Conservation (phyloP, 2,329 filamentous ascomycete species). For the Arthrobotrys iridis region DNA sequence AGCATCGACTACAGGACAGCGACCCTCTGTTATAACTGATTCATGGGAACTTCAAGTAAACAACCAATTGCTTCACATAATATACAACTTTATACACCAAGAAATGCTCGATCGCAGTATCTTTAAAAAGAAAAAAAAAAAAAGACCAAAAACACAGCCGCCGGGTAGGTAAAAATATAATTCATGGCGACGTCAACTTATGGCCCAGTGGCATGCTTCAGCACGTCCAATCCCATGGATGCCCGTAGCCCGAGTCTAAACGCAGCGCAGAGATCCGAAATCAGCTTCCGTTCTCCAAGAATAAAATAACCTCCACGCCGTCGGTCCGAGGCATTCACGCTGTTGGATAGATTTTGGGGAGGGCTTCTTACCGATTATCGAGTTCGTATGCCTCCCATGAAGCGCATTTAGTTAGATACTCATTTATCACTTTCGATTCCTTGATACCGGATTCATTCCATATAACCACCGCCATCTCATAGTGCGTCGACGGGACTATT, state of each 20-base stretch:
- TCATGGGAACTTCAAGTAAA: no score
- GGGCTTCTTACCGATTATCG: slow-evolving; percentile 64
- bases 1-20: no score
- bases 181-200: background rate
- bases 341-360: background rate
- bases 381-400: slow-evolving; percentile 77
- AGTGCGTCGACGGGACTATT: slow-evolving; percentile 75
- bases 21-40: no score
- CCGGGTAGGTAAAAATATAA: background rate
- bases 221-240: slow-evolving; percentile 73
- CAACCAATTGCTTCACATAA: background rate
- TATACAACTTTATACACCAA: slow-evolving; percentile 1
- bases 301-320: slow-evolving; percentile 14
- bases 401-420: slow-evolving; percentile 73
- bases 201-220: slow-evolving; percentile 61
- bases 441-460: slow-evolving; percentile 73
- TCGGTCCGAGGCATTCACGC: slow-evolving; percentile 17
- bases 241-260: slow-evolving; percentile 77
- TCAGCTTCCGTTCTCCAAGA: background rate
- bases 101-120: background rate
- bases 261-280: slow-evolving; percentile 1
- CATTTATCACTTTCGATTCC: slow-evolving; percentile 71
- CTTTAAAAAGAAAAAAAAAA: background rate
- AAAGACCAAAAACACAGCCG: background rate
- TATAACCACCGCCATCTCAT: slow-evolving; percentile 83